phyloP scores from a whole-genome alignment of 2,329 filamentous ascomycete genomes.

The Tolypocladium tundrense region DNA sequence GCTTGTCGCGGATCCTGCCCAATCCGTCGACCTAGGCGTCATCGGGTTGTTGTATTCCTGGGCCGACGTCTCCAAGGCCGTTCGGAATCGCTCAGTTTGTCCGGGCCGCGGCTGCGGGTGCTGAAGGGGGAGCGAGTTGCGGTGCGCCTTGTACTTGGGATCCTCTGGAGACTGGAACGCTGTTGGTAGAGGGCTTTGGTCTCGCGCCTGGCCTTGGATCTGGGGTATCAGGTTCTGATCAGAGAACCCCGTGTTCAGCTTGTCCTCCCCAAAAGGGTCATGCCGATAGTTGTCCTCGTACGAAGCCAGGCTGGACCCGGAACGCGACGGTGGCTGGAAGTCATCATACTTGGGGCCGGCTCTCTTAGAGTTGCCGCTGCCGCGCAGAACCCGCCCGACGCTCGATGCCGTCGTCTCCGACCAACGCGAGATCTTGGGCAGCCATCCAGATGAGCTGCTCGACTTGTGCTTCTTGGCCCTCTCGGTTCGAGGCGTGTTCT shows the following conservation, averaged over 20 bases:
- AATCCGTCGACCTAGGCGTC: slow-evolving; percentile 51
- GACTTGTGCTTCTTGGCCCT: slow-evolving; percentile 86
- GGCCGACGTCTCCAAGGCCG: slow-evolving; percentile 62
- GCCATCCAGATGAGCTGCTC: slow-evolving; percentile 63
- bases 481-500: slow-evolving; percentile 65
- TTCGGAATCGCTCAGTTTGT: slow-evolving; percentile 64
- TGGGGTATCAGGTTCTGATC: slow-evolving; percentile 33
- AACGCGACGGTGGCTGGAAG: slow-evolving; percentile 55
- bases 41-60: slow-evolving; percentile 53
- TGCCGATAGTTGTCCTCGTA: slow-evolving; percentile 48
- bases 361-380: slow-evolving; percentile 47
- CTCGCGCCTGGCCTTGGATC: slow-evolving; percentile 9
- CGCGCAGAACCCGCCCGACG: slow-evolving; percentile 66
- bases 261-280: slow-evolving; percentile 49
- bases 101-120: slow-evolving; percentile 70
- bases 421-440: slow-evolving; percentile 94
- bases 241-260: slow-evolving; percentile 46
- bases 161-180: slow-evolving; percentile 50
- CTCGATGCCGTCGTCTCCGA: slow-evolving; percentile 93
- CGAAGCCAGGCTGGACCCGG: slow-evolving; percentile 62
- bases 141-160: slow-evolving; percentile 73
- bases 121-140: slow-evolving; percentile 69
- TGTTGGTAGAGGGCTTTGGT: slow-evolving; percentile 29
- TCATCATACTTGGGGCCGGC: slow-evolving; percentile 48
- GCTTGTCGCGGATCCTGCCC: slow-evolving; percentile 51